Evolutionary conservation across 208 protist genomes (phyloP), one percentile per base, ranked within the genome.

Genomic region (Wallacemonas sp.): DNA sequence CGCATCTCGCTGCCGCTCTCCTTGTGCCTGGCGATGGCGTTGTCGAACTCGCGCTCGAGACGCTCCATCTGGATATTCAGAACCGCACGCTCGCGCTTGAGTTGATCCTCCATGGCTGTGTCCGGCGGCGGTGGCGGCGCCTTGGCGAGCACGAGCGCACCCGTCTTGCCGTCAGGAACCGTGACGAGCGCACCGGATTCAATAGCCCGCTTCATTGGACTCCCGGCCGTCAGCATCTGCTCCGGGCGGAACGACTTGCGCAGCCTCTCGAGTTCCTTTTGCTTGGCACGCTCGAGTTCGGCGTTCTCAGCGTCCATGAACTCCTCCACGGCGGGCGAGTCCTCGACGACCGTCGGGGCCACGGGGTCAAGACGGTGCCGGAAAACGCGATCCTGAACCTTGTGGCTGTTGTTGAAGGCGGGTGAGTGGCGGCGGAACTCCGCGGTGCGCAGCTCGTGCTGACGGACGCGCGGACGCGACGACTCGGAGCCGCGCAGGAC

Each of bases 41-140:
- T 72, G 14, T 62, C 55, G 34, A 74, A 52, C 69, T 88, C 78
- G 41, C 76, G 65, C 65, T 81, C 67, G 70, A 88, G 70, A 46
- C 72, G 72, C 60, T 82, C 74, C 39, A 88, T 56, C 49, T 88
- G 81, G 5, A 66, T 78, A 21, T 70, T 23, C 33, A 86, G 43
- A n/a, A 68, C 61, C 4, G 62, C 43, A 8, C 54, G 68, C 73
- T 86, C 80, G 2, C 57, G 38, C 19, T 61, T 38, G 12, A 86
- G 74, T 54, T 86, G 80, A 17, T 61, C 62, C 49, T 80, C 76
- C 1, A 69, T 67, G 17, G 68, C 80, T 0, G 76, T 86, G 52
- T 58, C 52, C 30, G 52, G 52, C 30, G 52, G 52, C 32, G 52
- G 52, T 21, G 52, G 52, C 52, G 52, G 52, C 11, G 57, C 57